Percentiles rank a stretch among this genome's conserved stretches.
Conservation (phyloP, 2,329 filamentous ascomycete genomes). For the Cladosporium sp. region DNA sequence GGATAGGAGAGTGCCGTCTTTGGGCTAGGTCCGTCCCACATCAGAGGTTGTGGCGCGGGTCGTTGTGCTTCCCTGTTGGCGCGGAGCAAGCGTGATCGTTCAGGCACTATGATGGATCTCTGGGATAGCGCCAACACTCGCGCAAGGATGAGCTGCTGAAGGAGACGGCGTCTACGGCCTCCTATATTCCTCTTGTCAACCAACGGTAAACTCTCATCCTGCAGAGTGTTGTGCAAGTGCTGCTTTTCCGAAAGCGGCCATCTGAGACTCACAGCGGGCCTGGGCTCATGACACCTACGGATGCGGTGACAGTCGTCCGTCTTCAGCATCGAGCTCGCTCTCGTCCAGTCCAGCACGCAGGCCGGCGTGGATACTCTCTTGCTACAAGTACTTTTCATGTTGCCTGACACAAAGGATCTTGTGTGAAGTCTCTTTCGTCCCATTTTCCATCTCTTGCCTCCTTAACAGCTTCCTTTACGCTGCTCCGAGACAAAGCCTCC, state of each 20-base stretch:
- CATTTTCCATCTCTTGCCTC: constrained; percentile 28
- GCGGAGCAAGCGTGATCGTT: constrained; percentile 25
- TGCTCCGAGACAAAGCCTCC: constrained; percentile 29
- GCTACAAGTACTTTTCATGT: constrained; percentile 30
- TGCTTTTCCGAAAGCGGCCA: constrained; percentile 31
- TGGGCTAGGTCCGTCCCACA: constrained; percentile 25
- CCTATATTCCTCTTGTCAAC: constrained; percentile 21
- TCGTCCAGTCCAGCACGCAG: constrained; percentile 10
- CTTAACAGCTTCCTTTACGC: constrained; percentile 22
- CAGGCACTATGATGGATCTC: constrained; percentile 27
- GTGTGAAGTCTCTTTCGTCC: constrained; percentile 26
- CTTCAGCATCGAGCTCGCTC: constrained; percentile 22
- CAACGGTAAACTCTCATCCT: constrained; percentile 18
- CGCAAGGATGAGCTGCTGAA: constrained; percentile 22
- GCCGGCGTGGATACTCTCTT: constrained; percentile 11
- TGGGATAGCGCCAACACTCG: constrained; percentile 20
- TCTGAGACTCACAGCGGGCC: constrained; percentile 25
- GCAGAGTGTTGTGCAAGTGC: constrained; percentile 19
- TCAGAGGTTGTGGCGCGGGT: constrained; percentile 29
- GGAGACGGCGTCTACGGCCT: constrained; percentile 9
- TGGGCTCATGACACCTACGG: constrained; percentile 29
- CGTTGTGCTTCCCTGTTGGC: constrained; percentile 25
- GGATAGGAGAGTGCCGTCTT: constrained; percentile 6
- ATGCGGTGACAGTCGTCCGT: constrained; percentile 30
- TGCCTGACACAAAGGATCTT: constrained; percentile 32